Conservation (phyloP, 345 rosid genomes). For the Cardamine occulta region DNA sequence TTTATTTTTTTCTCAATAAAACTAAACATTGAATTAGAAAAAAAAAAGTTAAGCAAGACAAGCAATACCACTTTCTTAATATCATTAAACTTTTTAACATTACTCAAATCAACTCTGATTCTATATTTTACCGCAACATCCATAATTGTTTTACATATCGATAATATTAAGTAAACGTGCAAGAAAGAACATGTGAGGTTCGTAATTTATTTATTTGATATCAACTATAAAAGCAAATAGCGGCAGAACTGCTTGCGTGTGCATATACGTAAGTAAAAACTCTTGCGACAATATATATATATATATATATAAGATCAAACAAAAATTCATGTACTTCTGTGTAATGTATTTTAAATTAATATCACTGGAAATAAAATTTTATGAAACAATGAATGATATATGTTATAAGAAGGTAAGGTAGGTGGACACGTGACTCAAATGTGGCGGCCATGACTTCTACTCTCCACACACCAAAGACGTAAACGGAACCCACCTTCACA, state of each 20-base stretch:
- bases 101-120: not conserved
- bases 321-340: not conserved
- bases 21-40: too few species aligned
- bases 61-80: not conserved
- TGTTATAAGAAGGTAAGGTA: conserved; percentile 25
- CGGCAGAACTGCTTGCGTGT: conserved; percentile 26
- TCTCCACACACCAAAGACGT: conserved; percentile 26
- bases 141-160: not conserved
- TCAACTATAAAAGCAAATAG: conserved; percentile 17
- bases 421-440: conserved; percentile 46
- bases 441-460: conserved; percentile 38
- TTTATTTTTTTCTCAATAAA: too few species aligned
- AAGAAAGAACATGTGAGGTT: not conserved
- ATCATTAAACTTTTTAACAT: not conserved
- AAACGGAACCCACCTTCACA: conserved; percentile 31
- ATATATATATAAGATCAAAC: not conserved
- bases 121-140: not conserved
- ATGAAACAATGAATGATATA: not conserved
- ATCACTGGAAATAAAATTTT: not conserved
- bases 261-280: conserved; percentile 21
- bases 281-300: not conserved
- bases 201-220: not conserved
- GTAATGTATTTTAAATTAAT: not conserved
- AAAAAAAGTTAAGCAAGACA: too few species aligned
- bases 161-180: not conserved